These are phyloP conservation scores for Cyberlindnera americana DNA, from an alignment of 805 yeast species.

Conservation along the genomic window DNA sequence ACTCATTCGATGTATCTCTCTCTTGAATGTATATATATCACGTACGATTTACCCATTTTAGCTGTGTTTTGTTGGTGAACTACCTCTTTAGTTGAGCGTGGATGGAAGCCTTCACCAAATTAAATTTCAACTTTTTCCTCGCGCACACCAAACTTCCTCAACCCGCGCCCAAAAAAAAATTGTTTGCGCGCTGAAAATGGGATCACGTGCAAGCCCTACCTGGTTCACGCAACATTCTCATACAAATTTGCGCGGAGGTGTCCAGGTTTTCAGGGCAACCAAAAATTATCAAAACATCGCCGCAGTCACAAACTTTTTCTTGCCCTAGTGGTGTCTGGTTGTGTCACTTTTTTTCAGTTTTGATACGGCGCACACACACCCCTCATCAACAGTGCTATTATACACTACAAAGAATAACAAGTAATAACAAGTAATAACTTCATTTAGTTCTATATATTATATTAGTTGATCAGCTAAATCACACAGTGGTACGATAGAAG, in stretches of 20 bases:
- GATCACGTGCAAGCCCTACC: constrained; percentile 13
- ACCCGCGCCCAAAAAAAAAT: constrained; percentile 8
- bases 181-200: constrained; percentile 5
- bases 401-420: no score
- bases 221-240: constrained; percentile 2
- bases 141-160: constrained; percentile 4
- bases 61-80: constrained; percentile 17
- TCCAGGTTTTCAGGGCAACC: constrained; percentile 10
- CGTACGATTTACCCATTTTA: constrained; percentile 32
- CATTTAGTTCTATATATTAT: neutral
- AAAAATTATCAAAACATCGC: no score
- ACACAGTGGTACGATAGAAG: constrained; percentile 57
- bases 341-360: constrained; percentile 16
- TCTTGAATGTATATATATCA: constrained; percentile 5
- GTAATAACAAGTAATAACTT: no score
- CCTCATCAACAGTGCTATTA: no score
- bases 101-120: constrained; percentile 11
- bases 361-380: constrained; percentile 1
- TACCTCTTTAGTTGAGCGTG: constrained; percentile 7
- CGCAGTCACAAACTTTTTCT: constrained; percentile 3
- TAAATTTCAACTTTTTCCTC: constrained; percentile 23
- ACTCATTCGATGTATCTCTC: constrained; percentile 2
- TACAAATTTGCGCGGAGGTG: constrained; percentile 8
- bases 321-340: constrained; percentile 13
- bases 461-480: constrained; percentile 16